Conservation (phyloP, 495 filamentous ascomycete genomes). For the Emericellopsis terricola region DNA sequence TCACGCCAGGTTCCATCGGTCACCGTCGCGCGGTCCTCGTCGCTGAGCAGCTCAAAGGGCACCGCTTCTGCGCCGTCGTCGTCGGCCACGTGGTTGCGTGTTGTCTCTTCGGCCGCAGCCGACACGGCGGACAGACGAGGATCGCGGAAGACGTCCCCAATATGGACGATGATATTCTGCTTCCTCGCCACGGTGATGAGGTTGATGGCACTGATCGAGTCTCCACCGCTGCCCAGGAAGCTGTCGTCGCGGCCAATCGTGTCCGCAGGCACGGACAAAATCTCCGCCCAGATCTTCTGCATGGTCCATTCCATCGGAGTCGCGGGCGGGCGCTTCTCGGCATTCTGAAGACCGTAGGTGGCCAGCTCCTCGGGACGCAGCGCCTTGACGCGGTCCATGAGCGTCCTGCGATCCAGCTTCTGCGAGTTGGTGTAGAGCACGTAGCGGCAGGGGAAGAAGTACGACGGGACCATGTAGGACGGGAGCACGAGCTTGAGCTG, state of each 20-base stretch:
- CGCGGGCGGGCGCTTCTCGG: conserved; percentile 1
- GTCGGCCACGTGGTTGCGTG: too few species aligned
- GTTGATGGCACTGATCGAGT: too few species aligned
- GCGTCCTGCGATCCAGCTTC: not conserved
- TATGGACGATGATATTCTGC: conserved; percentile 19
- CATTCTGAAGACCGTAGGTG: conserved; percentile 14
- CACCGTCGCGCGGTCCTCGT: too few species aligned
- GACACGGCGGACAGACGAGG: not conserved
- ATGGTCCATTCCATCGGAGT: conserved; percentile 1
- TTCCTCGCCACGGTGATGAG: conserved; percentile 19
- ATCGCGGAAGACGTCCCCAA: conserved; percentile 6
- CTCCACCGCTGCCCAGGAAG: too few species aligned
- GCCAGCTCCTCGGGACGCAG: not conserved
- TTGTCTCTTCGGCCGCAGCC: not conserved
- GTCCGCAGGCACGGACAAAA: conserved; percentile 15
- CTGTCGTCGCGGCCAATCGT: conserved; percentile 25
- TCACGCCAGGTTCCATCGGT: too few species aligned
- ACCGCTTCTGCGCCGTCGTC: too few species aligned
- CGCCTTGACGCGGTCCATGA: not conserved
- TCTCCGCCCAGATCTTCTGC: conserved; percentile 13
- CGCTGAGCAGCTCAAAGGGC: too few species aligned
- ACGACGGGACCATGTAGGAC: conserved; percentile 38
- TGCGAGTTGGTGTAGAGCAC: not conserved
- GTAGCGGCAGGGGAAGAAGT: conserved; percentile 17
- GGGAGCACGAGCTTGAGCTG: conserved; percentile 76